phyloP scores from a whole-genome alignment of 140 eudicot species.

The Ambrosia hybrid region DNA sequence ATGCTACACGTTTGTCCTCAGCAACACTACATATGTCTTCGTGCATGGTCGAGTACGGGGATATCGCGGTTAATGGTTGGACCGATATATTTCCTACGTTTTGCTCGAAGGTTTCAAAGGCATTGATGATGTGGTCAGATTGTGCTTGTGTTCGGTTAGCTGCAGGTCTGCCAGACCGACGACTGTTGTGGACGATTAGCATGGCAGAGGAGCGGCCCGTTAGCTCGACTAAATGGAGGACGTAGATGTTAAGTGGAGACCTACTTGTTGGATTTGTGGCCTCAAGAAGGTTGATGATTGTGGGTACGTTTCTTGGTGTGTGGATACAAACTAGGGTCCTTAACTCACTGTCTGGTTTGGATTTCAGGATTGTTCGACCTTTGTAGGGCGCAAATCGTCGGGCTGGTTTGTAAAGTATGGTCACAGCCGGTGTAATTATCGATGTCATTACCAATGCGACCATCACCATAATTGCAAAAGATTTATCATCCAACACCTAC shows the following conservation, averaged over 20 bases:
- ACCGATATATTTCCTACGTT: conserved; percentile 50
- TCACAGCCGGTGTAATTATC: conserved; percentile 56
- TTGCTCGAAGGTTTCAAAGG: conserved; percentile 81
- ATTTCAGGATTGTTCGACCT: conserved; percentile 58
- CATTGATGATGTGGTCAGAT: conserved; percentile 80
- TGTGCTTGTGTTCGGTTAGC: conserved; percentile 80
- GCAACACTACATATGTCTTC: conserved; percentile 80
- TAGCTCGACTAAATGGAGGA: conserved; percentile 83
- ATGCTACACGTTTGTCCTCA: conserved; percentile 71
- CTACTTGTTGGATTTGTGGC: conserved; percentile 64
- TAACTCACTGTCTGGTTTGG: conserved; percentile 61
- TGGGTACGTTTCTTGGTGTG: conserved; percentile 79
- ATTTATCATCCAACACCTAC: conserved; percentile 75
- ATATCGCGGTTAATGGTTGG: conserved; percentile 77
- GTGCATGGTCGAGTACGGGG: conserved; percentile 87
- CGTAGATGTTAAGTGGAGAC: conserved; percentile 58
- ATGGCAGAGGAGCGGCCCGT: conserved; percentile 88
- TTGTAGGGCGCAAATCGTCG: conserved; percentile 59
- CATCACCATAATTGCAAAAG: conserved; percentile 79
- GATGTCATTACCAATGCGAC: conserved; percentile 71
- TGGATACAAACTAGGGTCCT: conserved; percentile 68
- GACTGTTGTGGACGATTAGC: conserved; percentile 74
- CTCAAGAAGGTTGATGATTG: conserved; percentile 83
- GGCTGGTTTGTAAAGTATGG: conserved; percentile 67
- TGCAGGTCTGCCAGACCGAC: conserved; percentile 65